Conservation (phyloP, 2,329 filamentous ascomycete species). For the Cladophialophora psammophila region DNA sequence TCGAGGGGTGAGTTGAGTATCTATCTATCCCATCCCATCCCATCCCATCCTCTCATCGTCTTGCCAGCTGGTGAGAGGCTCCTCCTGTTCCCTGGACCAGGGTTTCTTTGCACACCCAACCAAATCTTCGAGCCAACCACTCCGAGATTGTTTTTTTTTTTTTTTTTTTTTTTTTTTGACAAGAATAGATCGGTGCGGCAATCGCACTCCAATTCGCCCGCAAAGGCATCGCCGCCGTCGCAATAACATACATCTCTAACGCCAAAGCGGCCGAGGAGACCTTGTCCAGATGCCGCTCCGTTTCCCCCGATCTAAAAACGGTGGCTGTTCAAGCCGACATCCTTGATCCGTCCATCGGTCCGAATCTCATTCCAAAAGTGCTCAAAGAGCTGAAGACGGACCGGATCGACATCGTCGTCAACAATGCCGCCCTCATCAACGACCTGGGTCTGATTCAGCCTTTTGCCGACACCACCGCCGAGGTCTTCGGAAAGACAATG, state of each 20-base stretch:
- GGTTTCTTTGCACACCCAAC: background rate
- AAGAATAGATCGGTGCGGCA: conserved; percentile 36
- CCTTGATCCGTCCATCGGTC: conserved; percentile 18
- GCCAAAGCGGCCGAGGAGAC: conserved; percentile 19
- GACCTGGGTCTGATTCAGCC: conserved; percentile 18
- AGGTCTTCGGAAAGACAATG: conserved; percentile 23
- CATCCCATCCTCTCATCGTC: too few relatives aligned
- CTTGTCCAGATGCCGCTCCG: conserved; percentile 13
- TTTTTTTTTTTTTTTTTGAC: too few relatives aligned
- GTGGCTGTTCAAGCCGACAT: conserved; percentile 25
- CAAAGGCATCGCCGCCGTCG: conserved; percentile 16
- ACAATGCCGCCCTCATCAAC: conserved; percentile 26
- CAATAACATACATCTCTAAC: conserved; percentile 28
- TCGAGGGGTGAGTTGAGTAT: background rate
- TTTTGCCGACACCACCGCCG: conserved; percentile 6
- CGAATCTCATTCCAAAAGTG: conserved; percentile 16
- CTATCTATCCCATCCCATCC: too few relatives aligned
- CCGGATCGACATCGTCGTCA: conserved; percentile 27
- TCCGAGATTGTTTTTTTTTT: background rate
- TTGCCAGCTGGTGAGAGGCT: background rate
- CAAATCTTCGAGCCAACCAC: too few relatives aligned
- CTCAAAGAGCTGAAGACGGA: conserved; percentile 16
- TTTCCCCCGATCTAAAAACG: conserved; percentile 13
- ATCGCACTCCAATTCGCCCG: conserved; percentile 27
- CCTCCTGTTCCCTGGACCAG: background rate